Conservation (phyloP, 2,329 filamentous ascomycete genomes). For the Penicillium olsonii region DNA sequence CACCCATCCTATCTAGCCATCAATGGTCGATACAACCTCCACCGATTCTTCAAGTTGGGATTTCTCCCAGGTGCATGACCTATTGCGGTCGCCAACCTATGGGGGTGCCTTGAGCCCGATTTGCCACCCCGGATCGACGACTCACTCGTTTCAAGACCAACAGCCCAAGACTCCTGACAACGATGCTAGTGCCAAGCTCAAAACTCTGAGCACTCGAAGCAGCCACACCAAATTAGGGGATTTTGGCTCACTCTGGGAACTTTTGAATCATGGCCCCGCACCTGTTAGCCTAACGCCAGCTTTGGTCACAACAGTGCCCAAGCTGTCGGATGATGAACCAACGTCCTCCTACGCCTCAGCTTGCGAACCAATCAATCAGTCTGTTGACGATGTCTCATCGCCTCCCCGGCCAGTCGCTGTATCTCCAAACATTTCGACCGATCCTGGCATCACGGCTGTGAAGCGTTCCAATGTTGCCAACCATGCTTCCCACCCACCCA, state of each 20-base stretch:
- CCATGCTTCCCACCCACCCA: background rate
- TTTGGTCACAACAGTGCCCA: background rate
- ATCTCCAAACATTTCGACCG: conserved; percentile 1
- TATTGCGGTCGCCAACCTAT: conserved; percentile 40
- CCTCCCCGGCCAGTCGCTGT: background rate
- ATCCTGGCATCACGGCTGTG: conserved; percentile 4
- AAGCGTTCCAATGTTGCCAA: background rate
- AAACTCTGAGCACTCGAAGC: conserved; percentile 3
- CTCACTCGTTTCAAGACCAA: conserved; percentile 6
- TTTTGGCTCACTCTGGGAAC: conserved; percentile 46
- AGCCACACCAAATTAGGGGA: conserved; percentile 41
- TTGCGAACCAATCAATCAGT: conserved; percentile 25
- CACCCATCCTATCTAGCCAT: conserved; percentile 6
- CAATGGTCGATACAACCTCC: conserved; percentile 32
- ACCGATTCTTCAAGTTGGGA: conserved; percentile 44
- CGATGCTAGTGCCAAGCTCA: background rate
- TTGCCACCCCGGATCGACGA: conserved; percentile 14
- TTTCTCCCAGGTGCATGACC: conserved; percentile 47
- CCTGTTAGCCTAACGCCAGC: conserved; percentile 7
- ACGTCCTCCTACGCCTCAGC: background rate
- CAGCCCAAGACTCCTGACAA: conserved; percentile 6
- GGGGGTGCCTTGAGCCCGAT: conserved; percentile 9
- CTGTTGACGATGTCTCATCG: background rate
- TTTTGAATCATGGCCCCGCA: conserved; percentile 31
- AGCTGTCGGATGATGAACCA: background rate